Base-by-base conservation (phyloP, 2,329 filamentous ascomycete species). In the Pestalotiopsis sp. region DNA sequence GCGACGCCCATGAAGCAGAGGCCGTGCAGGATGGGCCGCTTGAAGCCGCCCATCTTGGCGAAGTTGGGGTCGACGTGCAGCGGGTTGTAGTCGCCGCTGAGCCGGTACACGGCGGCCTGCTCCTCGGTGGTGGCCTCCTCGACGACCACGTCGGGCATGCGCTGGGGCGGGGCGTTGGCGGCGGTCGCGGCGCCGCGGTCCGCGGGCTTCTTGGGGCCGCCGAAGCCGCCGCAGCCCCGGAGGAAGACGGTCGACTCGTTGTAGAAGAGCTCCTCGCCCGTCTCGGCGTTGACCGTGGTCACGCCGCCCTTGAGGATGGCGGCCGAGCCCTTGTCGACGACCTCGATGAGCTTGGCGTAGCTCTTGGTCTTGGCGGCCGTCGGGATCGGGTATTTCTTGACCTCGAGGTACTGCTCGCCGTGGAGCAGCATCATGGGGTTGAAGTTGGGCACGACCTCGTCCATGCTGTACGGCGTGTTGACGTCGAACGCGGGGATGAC, bases 381-480 rank as follows among this genome's bases (percentile, higher is more conserved):
- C 44, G 95, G 95, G 75, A 98, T 92, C 55, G 96, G 96, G 84
- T 90, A 97, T 81, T 95, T 94, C 78, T 91, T 90, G 76, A 99
- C 88, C 82, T 99, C 96, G 71, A 99, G 93, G 83, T 94, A 99
- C 81, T 99, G 96, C 86, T 99, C 96, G 78, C 96, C 96, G 83
- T 99, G 96, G 26, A 99, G 91, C 64, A 99, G 89, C 94, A 98
- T 98, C 94, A 97, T 98, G 70, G 94, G 95, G 48, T 89, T 94
- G 86, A 98, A 99, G 86, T 98, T 97, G 79, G 94, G 94, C 35
- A 98, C 92, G 70, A 99, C 88, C 67, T 94, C 89, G 76, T 90
- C 88, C 75, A 96, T 87, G 80, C 86, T 89, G 84, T 92, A 98
- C 35, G 95, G 93, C 69, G 90, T 84, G 72, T 92, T 86, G 69